Percentiles rank a stretch among this genome's conserved stretches.
Evolutionary conservation across 75 land plant species (phyloP).

Genomic region (Ceratopteris richardii): DNA sequence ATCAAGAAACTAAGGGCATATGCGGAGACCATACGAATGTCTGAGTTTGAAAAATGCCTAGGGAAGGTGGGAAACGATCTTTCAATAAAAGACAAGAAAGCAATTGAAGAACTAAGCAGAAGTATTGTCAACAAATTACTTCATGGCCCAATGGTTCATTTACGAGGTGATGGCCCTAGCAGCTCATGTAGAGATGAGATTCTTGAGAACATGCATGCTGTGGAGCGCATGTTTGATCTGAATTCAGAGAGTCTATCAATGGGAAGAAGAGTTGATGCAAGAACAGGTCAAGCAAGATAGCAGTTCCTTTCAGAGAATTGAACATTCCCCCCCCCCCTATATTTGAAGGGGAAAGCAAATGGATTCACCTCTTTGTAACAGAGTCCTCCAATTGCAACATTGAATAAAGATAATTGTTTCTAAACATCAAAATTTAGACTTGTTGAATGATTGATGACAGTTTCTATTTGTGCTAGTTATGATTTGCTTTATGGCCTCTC

Average conservation of each 20-base stretch:
- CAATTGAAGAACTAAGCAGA: conserved; percentile 39
- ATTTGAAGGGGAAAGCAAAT: no score
- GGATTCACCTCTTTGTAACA: no score
- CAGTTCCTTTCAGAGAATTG: no score
- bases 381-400: no score
- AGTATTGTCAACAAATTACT: conserved; percentile 57
- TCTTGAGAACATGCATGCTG: conserved; percentile 57
- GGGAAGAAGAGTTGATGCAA: conserved; percentile 25
- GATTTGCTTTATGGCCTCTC: no score
- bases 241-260: conserved; percentile 23
- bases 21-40: conserved; percentile 32
- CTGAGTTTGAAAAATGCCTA: conserved; percentile 44
- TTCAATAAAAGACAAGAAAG: conserved; percentile 27
- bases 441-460: no score
- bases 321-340: no score
- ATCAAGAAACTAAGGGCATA: conserved; percentile 47
- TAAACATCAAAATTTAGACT: no score
- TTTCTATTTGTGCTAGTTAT: no score
- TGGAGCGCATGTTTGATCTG: conserved; percentile 52
- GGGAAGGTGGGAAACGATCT: conserved; percentile 40
- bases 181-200: conserved; percentile 38
- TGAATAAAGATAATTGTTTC: no score
- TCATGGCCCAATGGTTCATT: conserved; percentile 54
- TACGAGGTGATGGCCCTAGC: conserved; percentile 47
- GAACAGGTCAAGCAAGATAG: conserved; percentile 10